Base-by-base conservation (phyloP, 2,329 filamentous ascomycete species). In the Pyricularia grisea region DNA sequence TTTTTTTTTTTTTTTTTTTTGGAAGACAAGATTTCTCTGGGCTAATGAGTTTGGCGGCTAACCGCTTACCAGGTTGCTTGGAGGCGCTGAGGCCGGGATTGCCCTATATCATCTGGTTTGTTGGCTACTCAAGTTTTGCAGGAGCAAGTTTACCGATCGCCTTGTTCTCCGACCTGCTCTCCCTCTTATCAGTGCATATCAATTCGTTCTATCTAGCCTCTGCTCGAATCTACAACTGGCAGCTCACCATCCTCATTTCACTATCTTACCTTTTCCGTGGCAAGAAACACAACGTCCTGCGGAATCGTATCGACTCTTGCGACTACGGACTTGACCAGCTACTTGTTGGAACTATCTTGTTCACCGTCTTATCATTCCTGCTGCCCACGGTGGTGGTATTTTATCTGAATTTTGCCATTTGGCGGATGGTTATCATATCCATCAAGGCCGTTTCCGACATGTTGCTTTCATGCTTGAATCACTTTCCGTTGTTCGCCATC, bases 191-290 rank as follows among this genome's bases (percentile, higher is more conserved):
- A 1, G 82, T 99, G 50, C 95, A 99, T 79, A 97, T 99, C 69
- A 97, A 98, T 82, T 97, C 92, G 1, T 99, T 99, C 78, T 99
- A 99, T 79, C 90, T 98, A 69, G 94, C 96, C 20, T 97, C 94
- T 10, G 95, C 95, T 2, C 90, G 95, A 67, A 98, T 99, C 75
- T 99, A 94, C 79, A 93, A 98, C 80, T 99, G 95, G 95, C 95
- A 99, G 79, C 88, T 99, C 71, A 97, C 92, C 3, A 98, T 99
- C 71, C 90, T 99, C 72, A 90, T 94, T 72, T 98, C 94, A 12
- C 88, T 99, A n/a, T 99, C 99, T 79, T 96, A 99, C 77, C 88
- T 99, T 11, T 99, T 99, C 77, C 92, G 94, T 36, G 96, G 95
- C 70, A 98, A 97, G 82, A 99, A 99, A 79, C 91, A 97, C 77